Base-by-base conservation (phyloP, 1,284 basidiomycete species). In the Rhodotorula glutinis region DNA sequence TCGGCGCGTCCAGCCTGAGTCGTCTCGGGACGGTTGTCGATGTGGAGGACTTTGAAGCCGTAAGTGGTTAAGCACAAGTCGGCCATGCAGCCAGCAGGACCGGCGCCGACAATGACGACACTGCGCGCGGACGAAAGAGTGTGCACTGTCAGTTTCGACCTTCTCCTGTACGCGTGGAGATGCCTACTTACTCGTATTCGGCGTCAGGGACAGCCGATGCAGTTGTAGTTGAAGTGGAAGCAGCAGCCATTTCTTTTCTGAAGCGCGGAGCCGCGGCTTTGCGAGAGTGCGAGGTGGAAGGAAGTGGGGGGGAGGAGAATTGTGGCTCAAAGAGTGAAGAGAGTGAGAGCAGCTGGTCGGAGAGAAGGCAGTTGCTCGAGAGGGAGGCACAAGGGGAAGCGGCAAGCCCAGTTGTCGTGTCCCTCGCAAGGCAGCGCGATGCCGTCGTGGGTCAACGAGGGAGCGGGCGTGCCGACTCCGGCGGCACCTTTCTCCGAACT, bases 1-100 rank as follows among this genome's bases (percentile, higher is more conserved):
- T 80, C 79, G 19, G 79, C 79, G 43, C 79, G 69, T 4, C 79
- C 79, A 4, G 78, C 79, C 29, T 75, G 76, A 7, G 79, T 80
- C 21, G 78, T 77, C 53, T 76, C 75, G 16, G 79, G 75, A 19
- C 79, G 76, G 70, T 80, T 70, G 44, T 65, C 74, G 51, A 74
- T 67, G 65, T 75, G 74, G 23, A 74, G 63, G 23, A 75, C 74
- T 33, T 70, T 71, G 59, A 73, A 62, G 4, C 73, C 73, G 55
- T 66, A 75, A 5, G 74, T 75, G n/a, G 71, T 74, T 40, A 72
- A 59, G 61, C 71, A 73, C 29, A 71, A 49, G n/a, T 57, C 52
- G 19, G 65, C 71, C 71, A 73, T 73, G 52, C 68, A 66, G 2
- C 72, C 72, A 1, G 72, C 72, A 3, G 72, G 72, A 21, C 72